Conservation (phyloP, 768 basidiomycete genomes). For the Kwoniella sp. region DNA sequence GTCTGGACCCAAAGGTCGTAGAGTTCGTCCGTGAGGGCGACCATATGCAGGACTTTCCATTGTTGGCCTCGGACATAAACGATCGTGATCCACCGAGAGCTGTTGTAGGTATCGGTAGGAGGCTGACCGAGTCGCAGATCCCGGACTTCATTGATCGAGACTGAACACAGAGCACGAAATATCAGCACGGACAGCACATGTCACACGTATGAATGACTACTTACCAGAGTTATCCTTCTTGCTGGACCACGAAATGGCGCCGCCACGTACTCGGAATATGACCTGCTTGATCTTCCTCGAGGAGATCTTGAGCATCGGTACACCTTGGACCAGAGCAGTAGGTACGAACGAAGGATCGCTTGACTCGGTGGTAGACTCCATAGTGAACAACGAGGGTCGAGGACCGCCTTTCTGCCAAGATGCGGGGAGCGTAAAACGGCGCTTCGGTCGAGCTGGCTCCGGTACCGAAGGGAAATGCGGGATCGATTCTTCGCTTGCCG, state of each 20-base stretch:
- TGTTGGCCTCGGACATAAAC: constrained; percentile 67
- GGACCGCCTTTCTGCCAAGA: not conserved
- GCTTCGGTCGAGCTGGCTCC: constrained; percentile 2
- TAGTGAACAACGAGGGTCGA: constrained; percentile 1
- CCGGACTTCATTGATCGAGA: constrained; percentile 81
- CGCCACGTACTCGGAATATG: constrained; percentile 72
- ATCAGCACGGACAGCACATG: not conserved
- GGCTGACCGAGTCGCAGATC: constrained; percentile 78
- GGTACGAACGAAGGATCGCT: constrained; percentile 25
- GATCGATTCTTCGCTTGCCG: constrained; percentile 3
- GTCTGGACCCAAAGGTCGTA: constrained; percentile 69
- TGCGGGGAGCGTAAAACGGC: not conserved
- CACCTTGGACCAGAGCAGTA: constrained; percentile 33
- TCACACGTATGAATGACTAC: not conserved
- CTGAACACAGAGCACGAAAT: constrained; percentile 57
- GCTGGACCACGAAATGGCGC: constrained; percentile 58
- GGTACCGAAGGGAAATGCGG: constrained; percentile 12
- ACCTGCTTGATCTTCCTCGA: constrained; percentile 73
- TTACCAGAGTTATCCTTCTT: constrained; percentile 27
- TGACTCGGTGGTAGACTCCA: constrained; percentile 11
- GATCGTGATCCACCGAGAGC: constrained; percentile 79
- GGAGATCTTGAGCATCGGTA: constrained; percentile 79
- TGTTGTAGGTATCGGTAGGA: constrained; percentile 60
- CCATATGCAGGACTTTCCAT: constrained; percentile 80
- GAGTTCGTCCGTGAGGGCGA: constrained; percentile 69